phyloP scores from a whole-genome alignment of 1,284 basidiomycete species.

The Fereydounia khargensis region DNA sequence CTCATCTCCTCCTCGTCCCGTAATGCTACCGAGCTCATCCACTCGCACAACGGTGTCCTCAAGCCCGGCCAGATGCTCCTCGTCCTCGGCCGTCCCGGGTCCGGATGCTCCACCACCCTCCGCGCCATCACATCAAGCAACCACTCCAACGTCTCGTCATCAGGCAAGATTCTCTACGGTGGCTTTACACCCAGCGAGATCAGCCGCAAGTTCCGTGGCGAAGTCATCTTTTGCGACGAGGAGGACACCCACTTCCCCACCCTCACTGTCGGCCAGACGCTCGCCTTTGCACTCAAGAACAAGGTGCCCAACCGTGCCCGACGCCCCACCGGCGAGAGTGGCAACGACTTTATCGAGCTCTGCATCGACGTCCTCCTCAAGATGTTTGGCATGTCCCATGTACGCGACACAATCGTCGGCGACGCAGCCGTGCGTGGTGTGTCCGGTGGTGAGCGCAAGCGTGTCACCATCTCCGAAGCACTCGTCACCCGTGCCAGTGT shows the following conservation, averaged over 20 bases:
- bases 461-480: conserved; percentile 44
- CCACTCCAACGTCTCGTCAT: conserved; percentile 18
- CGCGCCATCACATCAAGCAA: conserved; percentile 37
- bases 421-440: conserved; percentile 43
- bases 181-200: conserved; percentile 31
- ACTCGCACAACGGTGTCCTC: conserved; percentile 31
- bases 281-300: conserved; percentile 39
- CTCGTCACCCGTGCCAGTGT: conserved; percentile 31
- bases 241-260: conserved; percentile 49
- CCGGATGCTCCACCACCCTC: conserved; percentile 41
- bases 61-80: conserved; percentile 48
- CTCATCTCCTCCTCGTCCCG: conserved; percentile 16
- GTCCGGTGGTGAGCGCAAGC: conserved; percentile 45
- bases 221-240: conserved; percentile 37
- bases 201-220: conserved; percentile 32
- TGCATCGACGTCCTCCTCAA: conserved; percentile 39
- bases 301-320: conserved; percentile 30
- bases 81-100: conserved; percentile 45
- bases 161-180: conserved; percentile 41
- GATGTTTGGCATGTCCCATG: conserved; percentile 52
- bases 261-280: conserved; percentile 44
- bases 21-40: conserved; percentile 23
- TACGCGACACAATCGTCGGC: conserved; percentile 47
- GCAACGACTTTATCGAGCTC: conserved; percentile 36
- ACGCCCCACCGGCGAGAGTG: conserved; percentile 21